A percentile compares a stretch with the other conserved stretches of the same genome.
Conservation (phyloP, 2,329 filamentous ascomycete genomes). For the Penicillium sp. region DNA sequence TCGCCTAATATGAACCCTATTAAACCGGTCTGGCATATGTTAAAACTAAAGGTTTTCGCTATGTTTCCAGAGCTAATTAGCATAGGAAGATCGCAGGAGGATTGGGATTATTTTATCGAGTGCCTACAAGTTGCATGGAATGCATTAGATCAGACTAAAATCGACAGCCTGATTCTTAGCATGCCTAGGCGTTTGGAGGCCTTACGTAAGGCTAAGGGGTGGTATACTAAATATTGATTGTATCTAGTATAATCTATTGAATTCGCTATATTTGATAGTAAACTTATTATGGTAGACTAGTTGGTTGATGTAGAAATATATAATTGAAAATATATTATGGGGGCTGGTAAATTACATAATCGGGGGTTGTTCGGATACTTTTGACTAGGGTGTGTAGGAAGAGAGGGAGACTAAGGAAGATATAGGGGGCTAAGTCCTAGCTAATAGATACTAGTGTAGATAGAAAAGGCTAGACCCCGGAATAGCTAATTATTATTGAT, state of each 20-base stretch:
- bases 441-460: not conserved
- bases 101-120: conserved; percentile 7
- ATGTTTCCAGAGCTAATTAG: conserved; percentile 9
- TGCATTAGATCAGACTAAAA: not conserved
- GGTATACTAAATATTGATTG: conserved; percentile 1
- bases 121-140: not conserved
- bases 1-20: conserved; percentile 14
- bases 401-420: too few species aligned
- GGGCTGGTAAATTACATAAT: too few species aligned
- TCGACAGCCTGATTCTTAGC: not conserved
- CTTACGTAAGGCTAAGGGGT: not conserved
- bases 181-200: not conserved
- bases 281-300: too few species aligned
- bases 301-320: too few species aligned
- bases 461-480: too few species aligned
- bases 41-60: conserved; percentile 4
- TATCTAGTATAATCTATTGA: too few species aligned
- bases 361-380: too few species aligned
- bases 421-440: not conserved
- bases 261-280: too few species aligned
- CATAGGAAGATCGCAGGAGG: not conserved
- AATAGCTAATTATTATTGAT: too few species aligned
- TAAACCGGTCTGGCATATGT: conserved; percentile 2
- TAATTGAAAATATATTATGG: too few species aligned
- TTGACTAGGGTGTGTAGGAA: not conserved